Conservation (phyloP, 2,329 filamentous ascomycete genomes). For the Aspergillus brasiliensis region DNA sequence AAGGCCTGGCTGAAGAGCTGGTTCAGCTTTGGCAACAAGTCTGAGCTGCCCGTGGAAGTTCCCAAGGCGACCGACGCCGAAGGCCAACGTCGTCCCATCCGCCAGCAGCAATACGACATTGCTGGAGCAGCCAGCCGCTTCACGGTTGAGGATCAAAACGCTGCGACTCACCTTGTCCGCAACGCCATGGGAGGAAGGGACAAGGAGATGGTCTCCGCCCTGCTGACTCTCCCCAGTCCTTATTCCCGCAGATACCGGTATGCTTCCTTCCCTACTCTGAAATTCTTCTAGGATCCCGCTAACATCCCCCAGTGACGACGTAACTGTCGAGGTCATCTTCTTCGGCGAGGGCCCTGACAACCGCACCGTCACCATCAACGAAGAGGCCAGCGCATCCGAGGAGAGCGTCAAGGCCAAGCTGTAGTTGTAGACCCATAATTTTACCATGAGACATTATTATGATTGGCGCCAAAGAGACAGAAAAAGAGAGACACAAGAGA, state of each 20-base stretch:
- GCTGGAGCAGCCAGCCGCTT: conserved; percentile 72
- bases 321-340: conserved; percentile 98
- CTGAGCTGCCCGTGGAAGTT: conserved; percentile 74
- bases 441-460: neutral
- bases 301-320: conserved; percentile 69
- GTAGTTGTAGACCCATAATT: conserved; percentile 27
- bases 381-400: conserved; percentile 74
- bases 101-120: conserved; percentile 88
- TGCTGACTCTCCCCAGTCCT: conserved; percentile 87
- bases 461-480: neutral
- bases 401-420: conserved; percentile 53
- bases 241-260: conserved; percentile 90
- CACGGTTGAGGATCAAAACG: conserved; percentile 92
- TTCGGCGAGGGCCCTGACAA: conserved; percentile 80
- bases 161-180: conserved; percentile 89
- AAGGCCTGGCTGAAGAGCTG: conserved; percentile 72
- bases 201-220: conserved; percentile 86
- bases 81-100: conserved; percentile 80
- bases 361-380: conserved; percentile 79
- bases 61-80: conserved; percentile 51
- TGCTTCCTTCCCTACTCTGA: conserved; percentile 25
- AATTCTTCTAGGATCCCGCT: neutral
- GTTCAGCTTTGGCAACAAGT: conserved; percentile 57
- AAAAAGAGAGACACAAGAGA: neutral
- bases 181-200: conserved; percentile 95